These are phyloP conservation scores for Pseudozyma flocculosa DNA, from an alignment of 1,284 basidiomycete genomes.

Conservation along the genomic window DNA sequence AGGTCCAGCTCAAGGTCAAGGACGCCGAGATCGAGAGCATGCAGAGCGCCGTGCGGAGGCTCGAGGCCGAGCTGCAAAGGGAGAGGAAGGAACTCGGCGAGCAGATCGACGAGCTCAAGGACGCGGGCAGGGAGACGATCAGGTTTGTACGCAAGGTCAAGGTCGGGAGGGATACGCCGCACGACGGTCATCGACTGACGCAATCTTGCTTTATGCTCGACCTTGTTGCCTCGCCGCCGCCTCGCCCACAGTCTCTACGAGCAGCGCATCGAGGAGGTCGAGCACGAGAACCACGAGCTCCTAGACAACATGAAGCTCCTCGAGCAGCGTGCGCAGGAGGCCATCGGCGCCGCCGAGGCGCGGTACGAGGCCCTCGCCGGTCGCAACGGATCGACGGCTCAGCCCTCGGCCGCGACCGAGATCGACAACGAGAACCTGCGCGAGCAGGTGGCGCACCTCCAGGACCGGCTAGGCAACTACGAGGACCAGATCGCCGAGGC, in stretches of 20 bases:
- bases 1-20: slow-evolving; percentile 38
- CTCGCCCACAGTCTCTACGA: slow-evolving; percentile 24
- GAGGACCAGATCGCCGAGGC: slow-evolving; percentile 85
- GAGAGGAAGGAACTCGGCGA: slow-evolving; percentile 31
- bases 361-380: slow-evolving; percentile 67
- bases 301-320: slow-evolving; percentile 36
- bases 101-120: slow-evolving; percentile 77
- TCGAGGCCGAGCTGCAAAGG: slow-evolving; percentile 44
- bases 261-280: slow-evolving; percentile 29
- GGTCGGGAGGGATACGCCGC: too few relatives aligned
- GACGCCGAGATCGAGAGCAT: slow-evolving; percentile 45
- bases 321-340: slow-evolving; percentile 74
- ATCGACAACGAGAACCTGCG: slow-evolving; percentile 90
- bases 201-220: too few relatives aligned
- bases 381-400: slow-evolving; percentile 9
- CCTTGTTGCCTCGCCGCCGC: neutral
- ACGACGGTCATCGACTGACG: too few relatives aligned
- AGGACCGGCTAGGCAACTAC: slow-evolving; percentile 71
- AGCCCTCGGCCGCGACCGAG: slow-evolving; percentile 63
- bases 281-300: slow-evolving; percentile 55
- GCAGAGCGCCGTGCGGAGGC: slow-evolving; percentile 39
- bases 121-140: slow-evolving; percentile 72
- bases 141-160: too few relatives aligned
- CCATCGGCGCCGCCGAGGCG: slow-evolving; percentile 69
- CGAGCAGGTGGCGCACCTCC: slow-evolving; percentile 82